Conservation (phyloP, 2,329 filamentous ascomycete species). For the Paraconiothyrium sp. region DNA sequence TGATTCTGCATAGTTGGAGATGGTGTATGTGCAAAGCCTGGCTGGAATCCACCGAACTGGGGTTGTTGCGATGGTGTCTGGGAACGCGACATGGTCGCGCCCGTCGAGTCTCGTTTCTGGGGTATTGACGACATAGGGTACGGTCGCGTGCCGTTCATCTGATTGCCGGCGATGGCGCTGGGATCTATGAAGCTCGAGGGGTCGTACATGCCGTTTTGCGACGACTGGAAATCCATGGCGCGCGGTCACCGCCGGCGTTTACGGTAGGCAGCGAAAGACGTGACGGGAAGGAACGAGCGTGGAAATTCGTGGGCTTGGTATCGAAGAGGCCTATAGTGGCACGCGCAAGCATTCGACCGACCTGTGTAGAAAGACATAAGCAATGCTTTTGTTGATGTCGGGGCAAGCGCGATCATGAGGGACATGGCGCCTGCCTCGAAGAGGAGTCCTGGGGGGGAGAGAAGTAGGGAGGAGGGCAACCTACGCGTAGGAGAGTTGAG, state of each 20-base stretch:
- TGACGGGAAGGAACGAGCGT: slow-evolving; percentile 20
- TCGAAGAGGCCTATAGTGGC: slow-evolving; percentile 21
- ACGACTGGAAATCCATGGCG: slow-evolving; percentile 49
- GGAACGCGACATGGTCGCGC: slow-evolving; percentile 88
- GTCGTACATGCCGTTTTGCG: slow-evolving; percentile 49
- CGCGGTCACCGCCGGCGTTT: slow-evolving; percentile 28
- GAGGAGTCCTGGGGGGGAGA: slow-evolving; percentile 17
- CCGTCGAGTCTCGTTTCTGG: slow-evolving; percentile 89
- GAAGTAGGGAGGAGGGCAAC: slow-evolving; percentile 26
- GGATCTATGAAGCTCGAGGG: slow-evolving; percentile 51
- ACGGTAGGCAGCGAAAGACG: slow-evolving; percentile 21
- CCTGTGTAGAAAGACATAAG: slow-evolving; percentile 38
- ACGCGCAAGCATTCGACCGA: slow-evolving; percentile 38
- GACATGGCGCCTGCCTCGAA: slow-evolving; percentile 26
- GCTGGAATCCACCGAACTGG: slow-evolving; percentile 70
- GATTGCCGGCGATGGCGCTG: slow-evolving; percentile 51
- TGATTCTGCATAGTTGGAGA: slow-evolving; percentile 93
- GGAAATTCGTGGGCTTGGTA: neutral
- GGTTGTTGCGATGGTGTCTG: slow-evolving; percentile 87
- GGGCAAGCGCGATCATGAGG: slow-evolving; percentile 37
- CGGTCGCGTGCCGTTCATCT: slow-evolving; percentile 77
- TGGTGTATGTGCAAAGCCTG: slow-evolving; percentile 85
- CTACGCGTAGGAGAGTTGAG: slow-evolving; percentile 36
- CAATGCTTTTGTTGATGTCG: slow-evolving; percentile 39
- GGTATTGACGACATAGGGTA: slow-evolving; percentile 93